These are phyloP conservation scores for Solanum lignicaule DNA, from an alignment of 257 asterid genomes.

Conservation along the genomic window DNA sequence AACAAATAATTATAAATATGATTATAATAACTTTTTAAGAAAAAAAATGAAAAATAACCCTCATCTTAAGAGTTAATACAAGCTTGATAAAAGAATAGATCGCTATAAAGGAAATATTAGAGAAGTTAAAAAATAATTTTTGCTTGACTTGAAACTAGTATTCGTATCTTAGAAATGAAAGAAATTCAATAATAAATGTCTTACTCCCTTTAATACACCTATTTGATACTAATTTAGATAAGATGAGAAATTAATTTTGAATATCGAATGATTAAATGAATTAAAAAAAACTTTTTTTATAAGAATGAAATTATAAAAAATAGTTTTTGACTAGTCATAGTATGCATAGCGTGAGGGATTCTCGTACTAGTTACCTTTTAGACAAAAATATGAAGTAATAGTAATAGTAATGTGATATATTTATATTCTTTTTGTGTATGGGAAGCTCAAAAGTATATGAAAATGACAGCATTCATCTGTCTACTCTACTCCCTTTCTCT, in stretches of 20 bases:
- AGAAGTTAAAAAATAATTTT: not conserved
- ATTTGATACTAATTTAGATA: not conserved
- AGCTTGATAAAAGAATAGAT: too few species aligned
- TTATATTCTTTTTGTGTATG: not conserved
- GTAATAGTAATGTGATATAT: not conserved
- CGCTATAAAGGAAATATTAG: not conserved
- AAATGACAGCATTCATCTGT: constrained; percentile 15
- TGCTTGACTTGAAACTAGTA: not conserved
- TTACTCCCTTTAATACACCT: not conserved
- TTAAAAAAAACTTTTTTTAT: too few species aligned
- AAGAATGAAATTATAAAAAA: not conserved
- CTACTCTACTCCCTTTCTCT: not conserved
- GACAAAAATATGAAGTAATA: not conserved
- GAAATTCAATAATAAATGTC: not conserved
- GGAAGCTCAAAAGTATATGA: constrained; percentile 19
- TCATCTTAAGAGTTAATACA: too few species aligned
- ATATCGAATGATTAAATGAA: not conserved
- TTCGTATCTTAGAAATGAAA: not conserved
- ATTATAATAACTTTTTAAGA: too few species aligned
- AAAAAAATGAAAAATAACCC: too few species aligned
- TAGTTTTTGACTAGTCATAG: not conserved
- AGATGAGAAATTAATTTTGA: not conserved
- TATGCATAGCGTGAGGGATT: not conserved
- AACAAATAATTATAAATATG: too few species aligned
- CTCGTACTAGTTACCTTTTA: constrained; percentile 41